These are phyloP conservation scores for Skeletonema potamos DNA, from an alignment of 108 stramenopile genomes.

Conservation along the genomic window DNA sequence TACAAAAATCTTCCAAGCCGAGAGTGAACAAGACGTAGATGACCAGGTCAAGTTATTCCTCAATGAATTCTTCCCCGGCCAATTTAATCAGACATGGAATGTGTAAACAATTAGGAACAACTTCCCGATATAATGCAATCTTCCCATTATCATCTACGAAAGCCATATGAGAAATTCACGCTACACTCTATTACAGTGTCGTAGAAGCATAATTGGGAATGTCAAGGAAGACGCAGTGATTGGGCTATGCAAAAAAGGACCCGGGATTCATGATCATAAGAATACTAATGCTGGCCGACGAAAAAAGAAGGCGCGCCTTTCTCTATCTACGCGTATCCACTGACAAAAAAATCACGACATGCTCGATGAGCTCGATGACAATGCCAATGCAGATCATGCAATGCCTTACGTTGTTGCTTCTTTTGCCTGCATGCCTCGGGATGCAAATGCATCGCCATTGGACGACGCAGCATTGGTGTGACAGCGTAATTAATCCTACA, in stretches of 20 bases:
- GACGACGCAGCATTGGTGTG: slow-evolving; percentile 66
- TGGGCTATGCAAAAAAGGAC: too few species aligned
- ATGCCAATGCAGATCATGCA: not conserved
- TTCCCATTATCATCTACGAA: too few species aligned
- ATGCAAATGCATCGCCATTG: slow-evolving; percentile 63
- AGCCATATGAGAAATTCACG: too few species aligned
- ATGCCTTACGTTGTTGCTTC: not conserved
- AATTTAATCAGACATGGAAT: not conserved
- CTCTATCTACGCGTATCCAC: too few species aligned
- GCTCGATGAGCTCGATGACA: too few species aligned
- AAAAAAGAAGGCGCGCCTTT: too few species aligned
- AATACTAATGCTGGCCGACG: too few species aligned
- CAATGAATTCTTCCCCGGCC: slow-evolving; percentile 9
- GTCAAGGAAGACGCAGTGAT: too few species aligned
- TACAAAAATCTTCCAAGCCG: slow-evolving; percentile 5
- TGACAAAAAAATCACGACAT: too few species aligned
- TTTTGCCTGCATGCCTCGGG: not conserved
- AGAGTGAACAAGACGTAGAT: slow-evolving; percentile 11
- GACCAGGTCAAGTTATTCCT: slow-evolving; percentile 10
- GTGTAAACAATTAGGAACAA: not conserved
- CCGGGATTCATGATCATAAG: too few species aligned
- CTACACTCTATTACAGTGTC: too few species aligned
- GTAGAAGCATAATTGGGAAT: too few species aligned
- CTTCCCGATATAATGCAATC: not conserved
- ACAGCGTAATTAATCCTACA: slow-evolving; percentile 46